These are phyloP conservation scores for Aquilaria sinensis DNA, from an alignment of 345 rosid genomes.

Conservation along the genomic window DNA sequence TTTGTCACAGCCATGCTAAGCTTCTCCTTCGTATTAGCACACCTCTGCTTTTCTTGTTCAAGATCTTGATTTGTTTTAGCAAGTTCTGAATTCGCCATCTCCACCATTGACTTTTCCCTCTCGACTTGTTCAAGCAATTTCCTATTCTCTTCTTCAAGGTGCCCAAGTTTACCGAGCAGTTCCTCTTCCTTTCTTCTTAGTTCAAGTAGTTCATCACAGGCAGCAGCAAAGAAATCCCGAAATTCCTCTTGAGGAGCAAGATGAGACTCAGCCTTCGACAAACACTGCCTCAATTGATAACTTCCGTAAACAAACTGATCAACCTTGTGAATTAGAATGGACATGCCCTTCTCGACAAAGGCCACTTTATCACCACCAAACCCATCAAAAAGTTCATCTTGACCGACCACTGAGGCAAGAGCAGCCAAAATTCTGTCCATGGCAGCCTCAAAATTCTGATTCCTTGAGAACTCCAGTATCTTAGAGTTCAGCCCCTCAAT, in stretches of 20 bases:
- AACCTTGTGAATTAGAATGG: slow-evolving; percentile 53
- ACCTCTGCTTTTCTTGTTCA: slow-evolving; percentile 74
- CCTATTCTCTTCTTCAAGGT: slow-evolving; percentile 49
- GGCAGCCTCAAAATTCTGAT: slow-evolving; percentile 39
- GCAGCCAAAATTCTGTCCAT: slow-evolving; percentile 57
- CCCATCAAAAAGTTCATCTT: slow-evolving; percentile 49
- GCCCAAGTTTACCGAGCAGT: slow-evolving; percentile 35
- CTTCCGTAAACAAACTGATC: slow-evolving; percentile 50
- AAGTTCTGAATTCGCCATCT: slow-evolving; percentile 41
- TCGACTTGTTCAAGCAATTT: slow-evolving; percentile 53
- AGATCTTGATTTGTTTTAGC: slow-evolving; percentile 47
- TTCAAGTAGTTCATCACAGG: slow-evolving; percentile 55
- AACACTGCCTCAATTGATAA: slow-evolving; percentile 62
- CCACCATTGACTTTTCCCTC: slow-evolving; percentile 39
- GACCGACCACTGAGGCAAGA: slow-evolving; percentile 48
- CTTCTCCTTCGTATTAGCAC: slow-evolving; percentile 81
- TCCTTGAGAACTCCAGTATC: slow-evolving; percentile 36
- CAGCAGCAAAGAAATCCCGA: slow-evolving; percentile 43
- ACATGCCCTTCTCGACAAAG: slow-evolving; percentile 50
- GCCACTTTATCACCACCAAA: slow-evolving; percentile 41
- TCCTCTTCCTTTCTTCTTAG: slow-evolving; percentile 50
- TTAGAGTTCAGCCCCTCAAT: slow-evolving; percentile 54
- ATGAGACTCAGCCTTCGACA: slow-evolving; percentile 38
- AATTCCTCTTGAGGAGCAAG: slow-evolving; percentile 48
- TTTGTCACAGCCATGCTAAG: slow-evolving; percentile 93